phyloP scores from a whole-genome alignment of 495 filamentous ascomycete genomes.

The Talaromyces adpressus region DNA sequence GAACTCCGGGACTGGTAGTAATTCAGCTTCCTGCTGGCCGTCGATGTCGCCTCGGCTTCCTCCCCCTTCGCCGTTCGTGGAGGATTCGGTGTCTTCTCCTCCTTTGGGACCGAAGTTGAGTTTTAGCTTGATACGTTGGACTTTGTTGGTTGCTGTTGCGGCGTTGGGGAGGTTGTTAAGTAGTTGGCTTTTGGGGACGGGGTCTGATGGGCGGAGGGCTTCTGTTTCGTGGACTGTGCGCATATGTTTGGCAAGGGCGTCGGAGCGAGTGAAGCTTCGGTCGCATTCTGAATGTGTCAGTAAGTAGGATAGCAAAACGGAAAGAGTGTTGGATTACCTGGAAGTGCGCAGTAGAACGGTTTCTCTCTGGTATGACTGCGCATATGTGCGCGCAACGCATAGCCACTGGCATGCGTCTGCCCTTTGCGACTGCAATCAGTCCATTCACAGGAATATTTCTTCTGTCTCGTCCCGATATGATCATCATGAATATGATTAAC shows the following conservation, averaged over 20 bases:
- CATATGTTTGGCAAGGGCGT: slow-evolving; percentile 97
- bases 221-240: slow-evolving; percentile 98
- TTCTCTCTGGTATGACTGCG: slow-evolving; percentile 96
- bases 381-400: slow-evolving; percentile 95
- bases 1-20: slow-evolving; percentile 22
- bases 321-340: slow-evolving; percentile 52
- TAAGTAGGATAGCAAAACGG: not conserved
- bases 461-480: slow-evolving; percentile 77
- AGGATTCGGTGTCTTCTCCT: slow-evolving; percentile 38
- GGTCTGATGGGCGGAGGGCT: slow-evolving; percentile 78
- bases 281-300: slow-evolving; percentile 68
- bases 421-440: slow-evolving; percentile 80
- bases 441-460: slow-evolving; percentile 94
- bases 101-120: slow-evolving; percentile 40
- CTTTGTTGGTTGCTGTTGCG: slow-evolving; percentile 46
- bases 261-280: slow-evolving; percentile 91
- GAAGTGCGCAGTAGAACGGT: slow-evolving; percentile 91
- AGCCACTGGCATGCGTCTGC: slow-evolving; percentile 85
- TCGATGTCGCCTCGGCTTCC: not conserved
- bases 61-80: slow-evolving; percentile 33
- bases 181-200: slow-evolving; percentile 72
- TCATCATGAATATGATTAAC: slow-evolving; percentile 91
- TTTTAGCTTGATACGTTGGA: slow-evolving; percentile 62
- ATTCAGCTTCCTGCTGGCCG: not conserved
- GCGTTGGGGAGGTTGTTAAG: slow-evolving; percentile 21